Conservation (phyloP, 1,139 yeast genomes). For the Hyphopichia buzzinii region DNA sequence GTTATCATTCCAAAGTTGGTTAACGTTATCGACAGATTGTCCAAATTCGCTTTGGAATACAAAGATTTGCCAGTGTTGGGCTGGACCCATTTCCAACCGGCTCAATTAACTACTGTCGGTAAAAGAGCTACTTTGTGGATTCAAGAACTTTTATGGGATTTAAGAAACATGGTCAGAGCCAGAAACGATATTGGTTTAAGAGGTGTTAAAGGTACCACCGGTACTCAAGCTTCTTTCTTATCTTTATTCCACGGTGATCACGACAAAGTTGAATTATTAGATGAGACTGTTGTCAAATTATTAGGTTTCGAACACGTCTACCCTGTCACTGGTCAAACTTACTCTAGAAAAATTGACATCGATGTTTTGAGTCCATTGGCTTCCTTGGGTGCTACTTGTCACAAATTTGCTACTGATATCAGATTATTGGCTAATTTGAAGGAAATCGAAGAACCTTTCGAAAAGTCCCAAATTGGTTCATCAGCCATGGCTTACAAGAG, state of each 20-base stretch:
- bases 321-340: conserved; percentile 98
- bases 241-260: conserved; percentile 95
- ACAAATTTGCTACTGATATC: conserved; percentile 96
- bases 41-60: conserved; percentile 84
- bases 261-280: conserved; percentile 90
- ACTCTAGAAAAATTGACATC: conserved; percentile 95
- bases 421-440: conserved; percentile 94
- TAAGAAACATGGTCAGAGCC: conserved; percentile 93
- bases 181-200: conserved; percentile 94
- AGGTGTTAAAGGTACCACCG: conserved; percentile 99
- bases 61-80: conserved; percentile 97
- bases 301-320: conserved; percentile 92
- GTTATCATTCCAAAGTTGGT: conserved; percentile 90
- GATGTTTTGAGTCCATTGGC: conserved; percentile 92
- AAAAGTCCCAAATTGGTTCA: conserved; percentile 95
- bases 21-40: conserved; percentile 87
- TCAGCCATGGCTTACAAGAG: conserved; percentile 99
- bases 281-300: conserved; percentile 86
- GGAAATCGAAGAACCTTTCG: conserved; percentile 98
- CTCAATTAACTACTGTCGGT: conserved; percentile 97
- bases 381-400: conserved; percentile 94
- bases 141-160: conserved; percentile 97
- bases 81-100: conserved; percentile 99
- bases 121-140: conserved; percentile 97
- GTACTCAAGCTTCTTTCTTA: conserved; percentile 96